phyloP scores from a whole-genome alignment of 164 flowering plant genomes.

The Vitis cinerea region DNA sequence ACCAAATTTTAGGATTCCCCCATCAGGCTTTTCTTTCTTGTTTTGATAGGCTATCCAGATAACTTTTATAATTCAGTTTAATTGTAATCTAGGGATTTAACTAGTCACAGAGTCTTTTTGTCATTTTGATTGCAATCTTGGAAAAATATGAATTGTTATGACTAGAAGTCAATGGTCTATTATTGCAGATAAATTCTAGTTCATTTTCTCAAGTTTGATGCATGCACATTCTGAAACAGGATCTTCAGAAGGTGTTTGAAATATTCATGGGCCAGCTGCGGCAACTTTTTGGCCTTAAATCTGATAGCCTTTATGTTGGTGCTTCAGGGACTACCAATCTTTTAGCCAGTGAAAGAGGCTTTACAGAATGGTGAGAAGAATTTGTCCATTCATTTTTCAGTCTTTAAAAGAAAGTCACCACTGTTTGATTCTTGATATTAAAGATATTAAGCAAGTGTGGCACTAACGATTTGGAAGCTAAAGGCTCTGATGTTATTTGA shows the following conservation, averaged over 20 bases:
- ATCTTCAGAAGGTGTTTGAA: slow-evolving; percentile 58
- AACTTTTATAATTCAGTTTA: too few species aligned
- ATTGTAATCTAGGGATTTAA: too few species aligned
- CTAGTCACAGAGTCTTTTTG: not conserved
- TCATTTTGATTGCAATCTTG: not conserved
- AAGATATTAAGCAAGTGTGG: too few species aligned
- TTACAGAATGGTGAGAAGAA: slow-evolving; percentile 77
- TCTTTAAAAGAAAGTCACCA: too few species aligned
- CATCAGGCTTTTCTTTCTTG: too few species aligned
- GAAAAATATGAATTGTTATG: not conserved
- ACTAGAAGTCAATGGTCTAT: not conserved
- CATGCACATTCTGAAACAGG: slow-evolving; percentile 52
- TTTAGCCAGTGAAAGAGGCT: slow-evolving; percentile 78
- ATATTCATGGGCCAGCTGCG: slow-evolving; percentile 88
- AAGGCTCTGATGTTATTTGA: too few species aligned
- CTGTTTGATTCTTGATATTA: too few species aligned
- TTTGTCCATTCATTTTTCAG: too few species aligned
- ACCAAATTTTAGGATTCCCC: too few species aligned
- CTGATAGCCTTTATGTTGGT: slow-evolving; percentile 46
- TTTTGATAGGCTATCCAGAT: too few species aligned
- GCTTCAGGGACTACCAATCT: slow-evolving; percentile 41
- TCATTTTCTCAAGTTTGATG: slow-evolving; percentile 19
- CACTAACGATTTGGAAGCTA: too few species aligned
- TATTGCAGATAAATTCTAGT: slow-evolving; percentile 14
- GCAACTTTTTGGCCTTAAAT: slow-evolving; percentile 82